phyloP scores from a whole-genome alignment of 345 rosid genomes.

The Eutrema japonicum region DNA sequence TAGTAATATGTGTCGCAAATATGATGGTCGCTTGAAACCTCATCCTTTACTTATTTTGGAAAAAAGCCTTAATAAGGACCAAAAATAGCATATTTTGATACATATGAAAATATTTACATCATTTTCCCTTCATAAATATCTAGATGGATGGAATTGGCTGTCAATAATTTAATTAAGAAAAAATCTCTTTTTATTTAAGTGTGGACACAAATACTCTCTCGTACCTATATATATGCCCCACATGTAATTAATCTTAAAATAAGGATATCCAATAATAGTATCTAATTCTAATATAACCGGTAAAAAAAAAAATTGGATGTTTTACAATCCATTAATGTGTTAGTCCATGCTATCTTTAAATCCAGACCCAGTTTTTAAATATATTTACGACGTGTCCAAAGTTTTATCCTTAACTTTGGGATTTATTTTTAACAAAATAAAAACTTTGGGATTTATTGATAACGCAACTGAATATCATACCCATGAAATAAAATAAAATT shows the following conservation, averaged over 20 bases:
- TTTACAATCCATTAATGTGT: neutral
- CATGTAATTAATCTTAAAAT: conserved; percentile 18
- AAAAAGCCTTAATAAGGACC: conserved; percentile 41
- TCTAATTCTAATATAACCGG: neutral
- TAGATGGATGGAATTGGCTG: conserved; percentile 21
- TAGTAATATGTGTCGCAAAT: conserved; percentile 41
- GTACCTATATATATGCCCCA: neutral
- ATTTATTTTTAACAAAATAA: neutral
- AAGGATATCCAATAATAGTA: neutral
- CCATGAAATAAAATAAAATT: neutral
- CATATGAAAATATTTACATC: conserved; percentile 36
- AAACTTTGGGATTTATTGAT: neutral
- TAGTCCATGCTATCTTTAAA: neutral
- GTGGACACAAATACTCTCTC: conserved; percentile 41
- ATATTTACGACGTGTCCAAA: neutral
- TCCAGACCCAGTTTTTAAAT: neutral
- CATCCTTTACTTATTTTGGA: conserved; percentile 57
- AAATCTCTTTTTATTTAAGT: conserved; percentile 2
- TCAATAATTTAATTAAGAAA: conserved; percentile 19
- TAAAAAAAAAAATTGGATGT: neutral
- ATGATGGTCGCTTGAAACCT: conserved; percentile 45
- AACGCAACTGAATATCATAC: neutral
- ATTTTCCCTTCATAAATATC: conserved; percentile 37
- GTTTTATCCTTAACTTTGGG: neutral
- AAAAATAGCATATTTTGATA: conserved; percentile 40